Conservation (phyloP, 2,329 filamentous ascomycete species). For the Diplodia sapinea region DNA sequence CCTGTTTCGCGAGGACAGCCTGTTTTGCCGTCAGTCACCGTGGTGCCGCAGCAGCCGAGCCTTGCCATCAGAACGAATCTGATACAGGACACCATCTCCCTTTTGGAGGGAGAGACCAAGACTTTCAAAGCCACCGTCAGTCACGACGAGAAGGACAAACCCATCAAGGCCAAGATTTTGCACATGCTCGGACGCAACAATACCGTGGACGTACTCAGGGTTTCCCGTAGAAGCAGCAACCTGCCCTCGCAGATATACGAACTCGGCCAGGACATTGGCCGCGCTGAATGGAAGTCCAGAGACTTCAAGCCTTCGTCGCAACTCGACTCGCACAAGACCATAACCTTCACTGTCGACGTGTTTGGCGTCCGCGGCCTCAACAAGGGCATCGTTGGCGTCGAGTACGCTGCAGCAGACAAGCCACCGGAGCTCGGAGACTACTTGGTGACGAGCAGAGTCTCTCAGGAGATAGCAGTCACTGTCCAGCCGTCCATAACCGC, state of each 20-base stretch:
- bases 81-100: slow-evolving; percentile 85
- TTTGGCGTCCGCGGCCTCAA: slow-evolving; percentile 20
- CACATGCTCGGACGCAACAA: slow-evolving; percentile 91
- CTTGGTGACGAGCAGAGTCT: slow-evolving; percentile 28
- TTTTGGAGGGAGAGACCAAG: slow-evolving; percentile 86
- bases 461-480: slow-evolving; percentile 20
- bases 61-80: slow-evolving; percentile 77
- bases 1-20: slow-evolving; percentile 27
- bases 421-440: slow-evolving; percentile 22
- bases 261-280: slow-evolving; percentile 76
- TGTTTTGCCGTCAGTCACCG: slow-evolving; percentile 65
- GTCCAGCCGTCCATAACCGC: slow-evolving; percentile 19
- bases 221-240: slow-evolving; percentile 76
- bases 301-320: slow-evolving; percentile 41
- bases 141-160: slow-evolving; percentile 66
- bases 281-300: slow-evolving; percentile 56
- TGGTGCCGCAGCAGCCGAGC: slow-evolving; percentile 80
- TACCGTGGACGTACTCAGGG: slow-evolving; percentile 76
- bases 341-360: slow-evolving; percentile 33
- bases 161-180: slow-evolving; percentile 79
- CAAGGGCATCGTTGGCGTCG: slow-evolving; percentile 21
- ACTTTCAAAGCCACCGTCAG: slow-evolving; percentile 78
- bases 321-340: slow-evolving; percentile 59
- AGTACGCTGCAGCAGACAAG: slow-evolving; percentile 25
- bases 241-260: slow-evolving; percentile 83